A percentile compares a stretch with the other conserved stretches of the same genome.
Evolutionary conservation across 1,284 basidiomycete genomes (phyloP).

Genomic region (Ganoderma meredithae): DNA sequence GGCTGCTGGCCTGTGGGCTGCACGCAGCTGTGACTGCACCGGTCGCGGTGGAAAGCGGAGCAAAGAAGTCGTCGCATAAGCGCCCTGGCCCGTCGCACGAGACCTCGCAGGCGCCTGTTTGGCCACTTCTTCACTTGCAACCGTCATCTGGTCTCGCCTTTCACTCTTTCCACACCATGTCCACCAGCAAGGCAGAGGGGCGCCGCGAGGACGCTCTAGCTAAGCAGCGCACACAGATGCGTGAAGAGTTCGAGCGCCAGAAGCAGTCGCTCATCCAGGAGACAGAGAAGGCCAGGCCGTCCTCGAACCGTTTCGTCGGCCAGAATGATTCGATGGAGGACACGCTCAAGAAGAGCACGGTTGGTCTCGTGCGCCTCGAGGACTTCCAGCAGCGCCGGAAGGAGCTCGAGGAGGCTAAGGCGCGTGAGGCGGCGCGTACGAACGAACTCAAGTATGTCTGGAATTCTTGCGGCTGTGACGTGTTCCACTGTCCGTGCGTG

Average conservation of each 20-base stretch:
- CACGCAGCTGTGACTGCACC: slow-evolving; percentile 6
- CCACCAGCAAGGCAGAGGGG: slow-evolving; percentile 74
- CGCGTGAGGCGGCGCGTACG: slow-evolving; percentile 85
- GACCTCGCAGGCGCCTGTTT: slow-evolving; percentile 7
- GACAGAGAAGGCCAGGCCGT: slow-evolving; percentile 85
- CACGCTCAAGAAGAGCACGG: slow-evolving; percentile 89
- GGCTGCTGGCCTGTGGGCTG: slow-evolving; percentile 13
- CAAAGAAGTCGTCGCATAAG: slow-evolving; percentile 14
- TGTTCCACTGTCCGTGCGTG: slow-evolving; percentile 3
- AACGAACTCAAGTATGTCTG: slow-evolving; percentile 85
- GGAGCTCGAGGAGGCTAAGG: slow-evolving; percentile 92
- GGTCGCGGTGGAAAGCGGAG: slow-evolving; percentile 14
- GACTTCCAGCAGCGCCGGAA: slow-evolving; percentile 92
- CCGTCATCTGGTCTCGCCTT: slow-evolving; percentile 23
- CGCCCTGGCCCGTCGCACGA: slow-evolving; percentile 18
- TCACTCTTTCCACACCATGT: slow-evolving; percentile 51
- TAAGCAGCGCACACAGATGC: slow-evolving; percentile 83
- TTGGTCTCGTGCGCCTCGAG: slow-evolving; percentile 92
- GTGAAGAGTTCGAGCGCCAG: slow-evolving; percentile 90
- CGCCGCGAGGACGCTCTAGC: slow-evolving; percentile 81
- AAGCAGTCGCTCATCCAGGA: slow-evolving; percentile 84
- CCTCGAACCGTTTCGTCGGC: slow-evolving; percentile 88
- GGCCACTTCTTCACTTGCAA: slow-evolving; percentile 15
- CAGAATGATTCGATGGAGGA: slow-evolving; percentile 97
- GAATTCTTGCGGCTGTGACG: slow-evolving; percentile 35